Evolutionary conservation across 345 rosid genomes (phyloP).

Genomic region (Cardiospermum halicacabum): DNA sequence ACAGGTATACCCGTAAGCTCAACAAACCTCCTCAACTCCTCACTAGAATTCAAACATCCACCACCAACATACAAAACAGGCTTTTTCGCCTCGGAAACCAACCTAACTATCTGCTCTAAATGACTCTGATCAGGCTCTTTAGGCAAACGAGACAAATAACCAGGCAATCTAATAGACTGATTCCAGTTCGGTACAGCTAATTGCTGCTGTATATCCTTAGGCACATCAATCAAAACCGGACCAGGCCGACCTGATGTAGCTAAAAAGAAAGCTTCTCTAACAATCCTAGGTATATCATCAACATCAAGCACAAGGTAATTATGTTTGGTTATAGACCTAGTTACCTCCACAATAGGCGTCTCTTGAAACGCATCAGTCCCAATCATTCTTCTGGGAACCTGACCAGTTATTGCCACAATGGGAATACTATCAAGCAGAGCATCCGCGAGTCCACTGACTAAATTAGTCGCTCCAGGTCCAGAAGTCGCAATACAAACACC

Average conservation of each 20-base stretch:
- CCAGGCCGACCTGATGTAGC: constrained; percentile 92
- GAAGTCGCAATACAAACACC: constrained; percentile 98
- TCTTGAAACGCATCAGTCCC: constrained; percentile 95
- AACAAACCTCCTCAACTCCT: constrained; percentile 75
- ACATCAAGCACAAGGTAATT: constrained; percentile 82
- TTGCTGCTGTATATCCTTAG: constrained; percentile 94
- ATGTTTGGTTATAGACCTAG: constrained; percentile 85
- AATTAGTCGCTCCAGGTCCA: constrained; percentile 89
- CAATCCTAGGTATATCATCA: constrained; percentile 84
- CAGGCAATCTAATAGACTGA: constrained; percentile 49
- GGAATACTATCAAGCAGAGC: constrained; percentile 90
- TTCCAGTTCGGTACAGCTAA: constrained; percentile 79
- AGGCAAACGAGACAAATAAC: constrained; percentile 79
- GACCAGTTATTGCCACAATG: constrained; percentile 84
- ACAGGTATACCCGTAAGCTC: constrained; percentile 89
- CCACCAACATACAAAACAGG: constrained; percentile 98
- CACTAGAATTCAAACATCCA: constrained; percentile 91
- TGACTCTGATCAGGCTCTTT: constrained; percentile 46
- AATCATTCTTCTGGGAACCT: constrained; percentile 91
- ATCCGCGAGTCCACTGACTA: constrained; percentile 87
- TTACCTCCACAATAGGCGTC: constrained; percentile 91
- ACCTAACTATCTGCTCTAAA: constrained; percentile 77
- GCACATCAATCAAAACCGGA: constrained; percentile 86
- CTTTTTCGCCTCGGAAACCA: constrained; percentile 69
- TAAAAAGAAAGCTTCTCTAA: constrained; percentile 73